These are phyloP conservation scores for Penicillium capsulatum DNA, from an alignment of 2,329 filamentous ascomycete species.

Conservation along the genomic window DNA sequence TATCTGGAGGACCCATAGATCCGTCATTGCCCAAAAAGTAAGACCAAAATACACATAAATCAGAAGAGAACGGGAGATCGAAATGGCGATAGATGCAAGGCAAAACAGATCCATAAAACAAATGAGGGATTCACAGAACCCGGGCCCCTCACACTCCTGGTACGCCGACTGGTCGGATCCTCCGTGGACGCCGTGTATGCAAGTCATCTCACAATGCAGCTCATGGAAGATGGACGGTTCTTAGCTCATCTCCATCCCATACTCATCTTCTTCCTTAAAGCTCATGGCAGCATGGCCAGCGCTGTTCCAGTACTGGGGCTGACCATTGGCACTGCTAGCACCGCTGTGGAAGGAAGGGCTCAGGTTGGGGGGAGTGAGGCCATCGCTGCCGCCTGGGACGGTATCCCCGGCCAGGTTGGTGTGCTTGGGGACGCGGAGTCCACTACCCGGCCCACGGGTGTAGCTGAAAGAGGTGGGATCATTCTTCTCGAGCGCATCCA, in stretches of 20 bases:
- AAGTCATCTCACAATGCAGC: constrained; percentile 20
- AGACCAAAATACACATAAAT: constrained; percentile 1
- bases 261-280: constrained; percentile 95
- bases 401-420: constrained; percentile 86
- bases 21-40: constrained; percentile 1
- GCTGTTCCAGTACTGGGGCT: constrained; percentile 53
- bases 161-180: constrained; percentile 17
- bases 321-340: constrained; percentile 57
- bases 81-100: constrained; percentile 4
- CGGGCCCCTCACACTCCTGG: constrained; percentile 15
- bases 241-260: constrained; percentile 66
- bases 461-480: constrained; percentile 74
- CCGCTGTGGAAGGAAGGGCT: constrained; percentile 69
- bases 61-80: constrained; percentile 14
- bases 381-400: constrained; percentile 46
- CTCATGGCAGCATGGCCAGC: constrained; percentile 57
- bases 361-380: constrained; percentile 58
- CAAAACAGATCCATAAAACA: background rate
- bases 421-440: constrained; percentile 85
- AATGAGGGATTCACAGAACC: constrained; percentile 1
- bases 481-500: constrained; percentile 80
- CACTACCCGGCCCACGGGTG: constrained; percentile 74
- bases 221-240: constrained; percentile 3
- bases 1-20: no score
- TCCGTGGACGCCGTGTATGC: constrained; percentile 30